Conservation (phyloP, 2,329 filamentous ascomycete species). For the Penicillium sp. region DNA sequence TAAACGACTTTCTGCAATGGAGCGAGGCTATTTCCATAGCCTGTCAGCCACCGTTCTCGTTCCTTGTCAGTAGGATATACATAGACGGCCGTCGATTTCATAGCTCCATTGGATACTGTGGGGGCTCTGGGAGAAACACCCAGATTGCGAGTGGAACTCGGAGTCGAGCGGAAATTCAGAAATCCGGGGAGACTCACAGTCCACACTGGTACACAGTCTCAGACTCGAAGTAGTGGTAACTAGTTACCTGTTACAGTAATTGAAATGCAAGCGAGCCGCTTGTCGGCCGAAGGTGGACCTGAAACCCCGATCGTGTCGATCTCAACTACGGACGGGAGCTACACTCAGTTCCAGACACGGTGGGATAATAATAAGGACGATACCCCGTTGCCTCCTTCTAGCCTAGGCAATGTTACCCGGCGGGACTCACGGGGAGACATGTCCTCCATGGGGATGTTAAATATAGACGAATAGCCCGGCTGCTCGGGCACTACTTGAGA, state of each 20-base stretch:
- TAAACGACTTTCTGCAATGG: not conserved
- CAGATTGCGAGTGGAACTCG: not conserved
- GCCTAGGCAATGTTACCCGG: not conserved
- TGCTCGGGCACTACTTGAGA: not conserved
- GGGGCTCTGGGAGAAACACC: not conserved
- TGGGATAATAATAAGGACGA: not conserved
- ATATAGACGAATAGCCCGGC: not conserved
- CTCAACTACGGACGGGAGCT: not conserved
- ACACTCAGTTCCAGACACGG: not conserved
- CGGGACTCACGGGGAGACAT: not conserved
- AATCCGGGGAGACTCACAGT: not conserved
- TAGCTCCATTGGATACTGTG: not conserved
- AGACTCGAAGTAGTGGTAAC: no score
- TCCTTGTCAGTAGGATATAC: not conserved
- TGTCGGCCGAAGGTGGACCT: not conserved
- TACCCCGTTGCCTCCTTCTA: not conserved
- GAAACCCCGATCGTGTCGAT: not conserved
- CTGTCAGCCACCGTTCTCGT: not conserved
- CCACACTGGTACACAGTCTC: not conserved
- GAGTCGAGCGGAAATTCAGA: not conserved
- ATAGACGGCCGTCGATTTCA: no score
- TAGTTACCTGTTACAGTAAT: not conserved
- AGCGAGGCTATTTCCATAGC: not conserved
- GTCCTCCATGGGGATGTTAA: not conserved
- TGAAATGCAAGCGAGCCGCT: not conserved